Base-by-base conservation (phyloP, 129 eudicot species). In the Ambrosia trifida region DNA sequence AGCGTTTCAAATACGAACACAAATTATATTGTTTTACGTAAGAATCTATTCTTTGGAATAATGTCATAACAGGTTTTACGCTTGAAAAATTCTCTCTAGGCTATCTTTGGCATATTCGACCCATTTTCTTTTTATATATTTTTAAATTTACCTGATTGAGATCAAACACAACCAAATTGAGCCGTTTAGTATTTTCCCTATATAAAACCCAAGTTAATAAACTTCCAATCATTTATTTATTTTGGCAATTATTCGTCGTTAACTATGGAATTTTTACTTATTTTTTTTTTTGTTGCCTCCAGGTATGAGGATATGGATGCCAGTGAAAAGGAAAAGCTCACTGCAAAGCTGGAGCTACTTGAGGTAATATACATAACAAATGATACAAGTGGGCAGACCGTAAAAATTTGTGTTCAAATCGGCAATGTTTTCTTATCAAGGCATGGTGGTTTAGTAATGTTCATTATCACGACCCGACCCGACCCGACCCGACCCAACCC, bases 341-440 rank as follows among this genome's bases (percentile, higher is more conserved):
- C 51, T 70, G 19, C 58, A 70, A 77, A 51, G 60, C 77, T 77
- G 64, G 81, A 77, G 0, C 18, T 70, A 5, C 77, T 77, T 70
- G 76, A 77, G 76, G 81, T 75, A 20, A 33, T 49, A 43, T 71
- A 53, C n/a, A 9, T 41, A 64, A 17, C 5, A 16, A 17, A 54
- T 52, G 38, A 13, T 24, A 52, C 6, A 53, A 68, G 43, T 47
- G 18, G 28, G n/a, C 69, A 73, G 28, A 19, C 24, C 3, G 31
- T 49, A 16, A 31, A 49, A 5, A 6, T 5, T 24, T 24, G 28
- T 24, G 28, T 24, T 24, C 28, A 14, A 1, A 11, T 5, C 24
- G 70, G 24, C 11, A 31, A 3, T 28, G n/a, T 4, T 68, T 68
- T 59, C 41, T 32, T 66, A 19, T 46, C 43, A 3, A 30, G 58